These are phyloP conservation scores for Colletotrichum sp. DNA, from an alignment of 2,329 filamentous ascomycete species.

Conservation along the genomic window DNA sequence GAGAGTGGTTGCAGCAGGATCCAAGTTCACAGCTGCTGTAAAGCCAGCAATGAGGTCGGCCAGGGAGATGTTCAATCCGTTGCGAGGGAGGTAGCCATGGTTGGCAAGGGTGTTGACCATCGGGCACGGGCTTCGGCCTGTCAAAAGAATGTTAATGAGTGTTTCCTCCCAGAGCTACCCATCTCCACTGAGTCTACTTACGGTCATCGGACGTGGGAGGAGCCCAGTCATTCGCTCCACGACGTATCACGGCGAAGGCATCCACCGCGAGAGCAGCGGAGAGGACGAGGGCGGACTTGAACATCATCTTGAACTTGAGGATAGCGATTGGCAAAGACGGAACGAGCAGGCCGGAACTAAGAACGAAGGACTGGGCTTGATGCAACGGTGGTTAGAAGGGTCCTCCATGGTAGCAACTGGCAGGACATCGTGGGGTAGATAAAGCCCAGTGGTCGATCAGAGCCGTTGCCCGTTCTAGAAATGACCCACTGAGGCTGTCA, in stretches of 20 bases:
- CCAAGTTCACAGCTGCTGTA: slow-evolving; percentile 21
- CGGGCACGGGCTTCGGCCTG: slow-evolving; percentile 26
- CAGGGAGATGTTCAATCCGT: slow-evolving; percentile 19
- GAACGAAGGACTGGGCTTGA: background rate
- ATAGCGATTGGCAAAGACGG: background rate
- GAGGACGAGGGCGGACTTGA: background rate
- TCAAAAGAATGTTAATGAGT: background rate
- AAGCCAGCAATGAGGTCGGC: slow-evolving; percentile 21
- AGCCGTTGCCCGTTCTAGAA: background rate
- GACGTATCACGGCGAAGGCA: background rate
- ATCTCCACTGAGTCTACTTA: background rate
- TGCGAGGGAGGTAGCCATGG: slow-evolving; percentile 26
- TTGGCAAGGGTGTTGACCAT: slow-evolving; percentile 30
- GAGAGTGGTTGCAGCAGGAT: slow-evolving; percentile 20
- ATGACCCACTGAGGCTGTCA: background rate
- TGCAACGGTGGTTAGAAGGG: background rate
- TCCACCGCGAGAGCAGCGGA: background rate
- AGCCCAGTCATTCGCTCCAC: slow-evolving; percentile 6
- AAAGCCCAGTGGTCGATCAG: background rate
- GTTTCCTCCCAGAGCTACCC: too few species aligned
- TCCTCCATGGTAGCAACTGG: background rate
- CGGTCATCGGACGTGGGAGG: slow-evolving; percentile 11
- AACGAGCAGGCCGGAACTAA: background rate
- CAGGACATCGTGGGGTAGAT: background rate
- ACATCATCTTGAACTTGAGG: background rate